A percentile compares a stretch with the other conserved stretches of the same genome.
These are phyloP conservation scores for Calonectria fujianensis DNA, from an alignment of 2,329 filamentous ascomycete species.

Conservation along the genomic window DNA sequence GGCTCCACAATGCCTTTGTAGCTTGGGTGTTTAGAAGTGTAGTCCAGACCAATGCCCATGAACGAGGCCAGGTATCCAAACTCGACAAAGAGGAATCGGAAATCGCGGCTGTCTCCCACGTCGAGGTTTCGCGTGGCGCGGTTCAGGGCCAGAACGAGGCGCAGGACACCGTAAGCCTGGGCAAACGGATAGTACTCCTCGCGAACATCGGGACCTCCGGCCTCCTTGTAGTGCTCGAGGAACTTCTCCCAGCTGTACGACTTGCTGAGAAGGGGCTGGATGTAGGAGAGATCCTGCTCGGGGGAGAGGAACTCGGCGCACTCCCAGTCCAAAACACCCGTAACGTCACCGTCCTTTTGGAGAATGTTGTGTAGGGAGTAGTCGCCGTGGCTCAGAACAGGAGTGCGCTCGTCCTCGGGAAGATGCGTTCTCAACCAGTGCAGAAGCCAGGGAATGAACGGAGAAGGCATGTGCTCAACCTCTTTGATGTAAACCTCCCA, in stretches of 20 bases:
- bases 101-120: slow-evolving; percentile 6
- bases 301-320: slow-evolving; percentile 26
- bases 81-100: slow-evolving; percentile 26
- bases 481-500: slow-evolving; percentile 17
- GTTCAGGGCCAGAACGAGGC: slow-evolving; percentile 17
- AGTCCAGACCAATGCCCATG: slow-evolving; percentile 30
- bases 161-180: slow-evolving; percentile 19
- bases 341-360: slow-evolving; percentile 13
- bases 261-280: slow-evolving; percentile 24
- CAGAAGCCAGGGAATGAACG: slow-evolving; percentile 19
- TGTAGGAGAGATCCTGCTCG: slow-evolving; percentile 26
- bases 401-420: background rate
- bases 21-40: background rate
- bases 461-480: slow-evolving; percentile 22
- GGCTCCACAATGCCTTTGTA: background rate
- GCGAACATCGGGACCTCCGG: slow-evolving; percentile 2
- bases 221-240: slow-evolving; percentile 10
- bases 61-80: slow-evolving; percentile 26
- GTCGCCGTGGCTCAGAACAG: slow-evolving; percentile 26
- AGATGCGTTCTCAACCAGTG: slow-evolving; percentile 22
- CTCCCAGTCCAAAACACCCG: slow-evolving; percentile 28
- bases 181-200: slow-evolving; percentile 23
- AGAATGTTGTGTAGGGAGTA: slow-evolving; percentile 25
- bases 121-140: slow-evolving; percentile 11
- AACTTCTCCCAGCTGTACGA: slow-evolving; percentile 29